Conservation (phyloP, 2,329 filamentous ascomycete genomes). For the Aspergillus fructus region DNA sequence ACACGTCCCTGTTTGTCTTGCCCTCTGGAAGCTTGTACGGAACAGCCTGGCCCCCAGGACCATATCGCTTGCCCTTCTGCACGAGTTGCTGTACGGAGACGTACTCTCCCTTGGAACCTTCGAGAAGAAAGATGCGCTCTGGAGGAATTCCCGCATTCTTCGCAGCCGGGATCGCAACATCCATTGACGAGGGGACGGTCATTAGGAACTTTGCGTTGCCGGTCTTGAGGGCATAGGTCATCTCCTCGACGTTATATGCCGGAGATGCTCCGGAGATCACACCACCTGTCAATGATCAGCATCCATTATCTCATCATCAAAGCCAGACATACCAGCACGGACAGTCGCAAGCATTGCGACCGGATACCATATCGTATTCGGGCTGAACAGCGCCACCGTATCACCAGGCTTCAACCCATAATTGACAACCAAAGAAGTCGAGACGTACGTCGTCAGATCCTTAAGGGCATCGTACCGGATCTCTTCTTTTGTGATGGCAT, state of each 20-base stretch:
- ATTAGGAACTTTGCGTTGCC: conserved; percentile 59
- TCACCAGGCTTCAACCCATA: conserved; percentile 57
- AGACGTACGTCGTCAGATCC: conserved; percentile 51
- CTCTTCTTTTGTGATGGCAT: conserved; percentile 59
- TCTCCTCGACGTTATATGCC: conserved; percentile 67
- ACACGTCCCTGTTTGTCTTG: conserved; percentile 58
- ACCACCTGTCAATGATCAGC: conserved; percentile 31
- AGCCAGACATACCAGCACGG: conserved; percentile 41
- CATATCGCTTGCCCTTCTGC: conserved; percentile 34
- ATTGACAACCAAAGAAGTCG: conserved; percentile 58
- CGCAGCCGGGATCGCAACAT: conserved; percentile 56
- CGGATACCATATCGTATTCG: conserved; percentile 68
- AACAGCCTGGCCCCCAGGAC: conserved; percentile 44
- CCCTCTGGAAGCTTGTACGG: conserved; percentile 52
- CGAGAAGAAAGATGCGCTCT: conserved; percentile 57
- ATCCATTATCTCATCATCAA: neutral
- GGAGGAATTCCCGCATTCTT: conserved; percentile 54
- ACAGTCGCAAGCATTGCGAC: conserved; percentile 61
- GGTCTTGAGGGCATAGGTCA: conserved; percentile 63
- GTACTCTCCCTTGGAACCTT: conserved; percentile 53
- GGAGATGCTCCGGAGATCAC: conserved; percentile 63
- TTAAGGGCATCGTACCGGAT: conserved; percentile 61
- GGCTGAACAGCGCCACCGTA: conserved; percentile 61
- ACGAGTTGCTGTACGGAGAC: conserved; percentile 40
- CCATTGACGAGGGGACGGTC: conserved; percentile 55